Evolutionary conservation across 2,329 filamentous ascomycete genomes (phyloP).

Genomic region (Chaetomium globosum): DNA sequence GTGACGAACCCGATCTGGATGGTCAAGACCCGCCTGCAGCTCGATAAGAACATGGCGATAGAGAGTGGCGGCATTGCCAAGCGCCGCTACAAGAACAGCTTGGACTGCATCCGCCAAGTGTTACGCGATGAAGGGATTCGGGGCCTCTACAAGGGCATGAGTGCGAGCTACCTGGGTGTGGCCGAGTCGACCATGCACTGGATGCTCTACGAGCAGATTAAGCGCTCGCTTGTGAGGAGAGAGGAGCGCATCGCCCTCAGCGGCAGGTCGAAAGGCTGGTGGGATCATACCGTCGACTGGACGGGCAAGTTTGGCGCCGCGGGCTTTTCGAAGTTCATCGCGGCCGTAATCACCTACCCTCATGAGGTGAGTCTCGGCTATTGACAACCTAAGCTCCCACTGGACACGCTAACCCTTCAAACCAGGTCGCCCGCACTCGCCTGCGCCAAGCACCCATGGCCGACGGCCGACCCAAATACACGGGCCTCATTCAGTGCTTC

Average conservation of each 20-base stretch:
- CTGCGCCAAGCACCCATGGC: slow-evolving; percentile 80
- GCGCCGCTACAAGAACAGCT: slow-evolving; percentile 81
- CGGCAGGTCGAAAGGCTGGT: slow-evolving; percentile 66
- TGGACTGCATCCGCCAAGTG: slow-evolving; percentile 84
- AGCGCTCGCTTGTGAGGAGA: slow-evolving; percentile 68
- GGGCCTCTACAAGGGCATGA: slow-evolving; percentile 87
- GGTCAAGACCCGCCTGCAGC: slow-evolving; percentile 87
- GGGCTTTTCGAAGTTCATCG: slow-evolving; percentile 81
- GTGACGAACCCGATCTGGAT: slow-evolving; percentile 97
- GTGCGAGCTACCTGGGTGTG: slow-evolving; percentile 87
- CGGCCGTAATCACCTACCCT: slow-evolving; percentile 83
- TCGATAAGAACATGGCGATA: slow-evolving; percentile 80
- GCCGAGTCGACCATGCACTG: slow-evolving; percentile 89
- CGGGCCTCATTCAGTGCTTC: slow-evolving; percentile 85
- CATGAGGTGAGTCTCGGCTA: slow-evolving; percentile 70
- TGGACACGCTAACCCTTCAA: slow-evolving; percentile 23
- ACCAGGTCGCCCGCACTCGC: slow-evolving; percentile 75
- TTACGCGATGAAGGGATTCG: slow-evolving; percentile 76
- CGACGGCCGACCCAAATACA: slow-evolving; percentile 78
- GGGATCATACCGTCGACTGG: slow-evolving; percentile 77
- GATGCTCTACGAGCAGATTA: slow-evolving; percentile 93
- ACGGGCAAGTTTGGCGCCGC: slow-evolving; percentile 78
- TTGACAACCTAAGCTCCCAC: not conserved
- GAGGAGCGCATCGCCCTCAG: slow-evolving; percentile 60
- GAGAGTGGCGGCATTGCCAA: slow-evolving; percentile 56